Conservation (phyloP, 2,329 filamentous ascomycete species). For the Fusarium equiseti region DNA sequence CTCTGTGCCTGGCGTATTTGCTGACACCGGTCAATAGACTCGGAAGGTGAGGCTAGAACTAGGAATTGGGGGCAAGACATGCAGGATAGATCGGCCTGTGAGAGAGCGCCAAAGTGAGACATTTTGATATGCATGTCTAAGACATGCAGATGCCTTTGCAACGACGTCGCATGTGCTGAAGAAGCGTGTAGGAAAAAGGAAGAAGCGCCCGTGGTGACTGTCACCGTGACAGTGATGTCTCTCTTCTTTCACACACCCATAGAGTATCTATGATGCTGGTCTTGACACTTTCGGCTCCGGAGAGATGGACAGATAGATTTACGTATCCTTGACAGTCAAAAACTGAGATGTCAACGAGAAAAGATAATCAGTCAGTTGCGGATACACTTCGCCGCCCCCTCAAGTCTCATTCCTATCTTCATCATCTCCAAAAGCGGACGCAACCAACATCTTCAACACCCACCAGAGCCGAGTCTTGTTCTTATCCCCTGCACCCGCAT, state of each 20-base stretch:
- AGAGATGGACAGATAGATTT: slow-evolving; percentile 1
- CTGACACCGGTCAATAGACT: slow-evolving; percentile 26
- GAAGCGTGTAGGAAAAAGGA: slow-evolving; percentile 9
- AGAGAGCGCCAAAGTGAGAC: slow-evolving; percentile 53
- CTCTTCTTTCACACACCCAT: neutral
- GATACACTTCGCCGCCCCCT: slow-evolving; percentile 19
- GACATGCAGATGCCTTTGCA: slow-evolving; percentile 50
- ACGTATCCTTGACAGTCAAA: slow-evolving; percentile 12
- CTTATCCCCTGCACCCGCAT: slow-evolving; percentile 41
- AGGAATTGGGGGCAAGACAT: slow-evolving; percentile 41
- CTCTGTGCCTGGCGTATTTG: neutral
- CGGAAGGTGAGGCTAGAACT: slow-evolving; percentile 25
- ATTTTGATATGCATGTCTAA: slow-evolving; percentile 51
- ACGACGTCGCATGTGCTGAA: slow-evolving; percentile 44
- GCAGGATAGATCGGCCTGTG: slow-evolving; percentile 51
- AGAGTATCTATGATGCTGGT: neutral
- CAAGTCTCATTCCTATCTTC: slow-evolving; percentile 22
- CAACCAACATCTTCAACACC: slow-evolving; percentile 17
- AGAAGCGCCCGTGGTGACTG: slow-evolving; percentile 18
- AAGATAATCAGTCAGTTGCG: slow-evolving; percentile 34
- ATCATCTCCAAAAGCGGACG: slow-evolving; percentile 21
- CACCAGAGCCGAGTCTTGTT: slow-evolving; percentile 21
- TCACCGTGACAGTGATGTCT: slow-evolving; percentile 11
- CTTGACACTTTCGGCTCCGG: slow-evolving; percentile 18
- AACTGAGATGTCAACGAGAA: slow-evolving; percentile 14